Conservation (phyloP, 257 asterid species). For the Leonotis leonurus region DNA sequence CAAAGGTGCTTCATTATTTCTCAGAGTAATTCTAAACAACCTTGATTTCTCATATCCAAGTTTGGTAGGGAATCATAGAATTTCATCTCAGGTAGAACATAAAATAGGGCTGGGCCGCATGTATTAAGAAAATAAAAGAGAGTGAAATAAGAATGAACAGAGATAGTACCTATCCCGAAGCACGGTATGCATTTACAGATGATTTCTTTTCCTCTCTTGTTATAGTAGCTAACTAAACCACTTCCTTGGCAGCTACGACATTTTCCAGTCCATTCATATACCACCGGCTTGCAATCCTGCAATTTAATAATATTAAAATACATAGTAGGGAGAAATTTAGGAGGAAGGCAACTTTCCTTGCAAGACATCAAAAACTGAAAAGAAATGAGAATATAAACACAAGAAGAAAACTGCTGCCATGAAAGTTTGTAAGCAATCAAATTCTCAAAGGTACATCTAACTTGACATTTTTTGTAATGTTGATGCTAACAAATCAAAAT, state of each 20-base stretch:
- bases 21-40: background rate
- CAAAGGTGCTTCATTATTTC: background rate
- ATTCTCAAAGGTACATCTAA: background rate
- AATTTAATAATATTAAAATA: background rate
- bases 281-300: constrained; percentile 82
- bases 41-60: background rate
- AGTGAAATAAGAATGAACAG: background rate
- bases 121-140: background rate
- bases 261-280: constrained; percentile 95
- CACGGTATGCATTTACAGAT: constrained; percentile 96
- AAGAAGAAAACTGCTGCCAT: background rate
- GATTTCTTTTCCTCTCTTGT: constrained; percentile 76
- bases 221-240: constrained; percentile 77
- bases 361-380: background rate
- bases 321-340: background rate
- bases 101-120: background rate
- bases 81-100: background rate
- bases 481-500: background rate
- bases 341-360: background rate
- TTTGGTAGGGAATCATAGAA: background rate
- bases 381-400: background rate
- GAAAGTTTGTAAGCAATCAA: background rate
- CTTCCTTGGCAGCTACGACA: constrained; percentile 95
- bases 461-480: background rate
- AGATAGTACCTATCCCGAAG: constrained; percentile 60